A percentile compares a stretch with the other conserved stretches of the same genome.
Conservation (phyloP, 495 filamentous ascomycete genomes). For the Aspergillus leporis region DNA sequence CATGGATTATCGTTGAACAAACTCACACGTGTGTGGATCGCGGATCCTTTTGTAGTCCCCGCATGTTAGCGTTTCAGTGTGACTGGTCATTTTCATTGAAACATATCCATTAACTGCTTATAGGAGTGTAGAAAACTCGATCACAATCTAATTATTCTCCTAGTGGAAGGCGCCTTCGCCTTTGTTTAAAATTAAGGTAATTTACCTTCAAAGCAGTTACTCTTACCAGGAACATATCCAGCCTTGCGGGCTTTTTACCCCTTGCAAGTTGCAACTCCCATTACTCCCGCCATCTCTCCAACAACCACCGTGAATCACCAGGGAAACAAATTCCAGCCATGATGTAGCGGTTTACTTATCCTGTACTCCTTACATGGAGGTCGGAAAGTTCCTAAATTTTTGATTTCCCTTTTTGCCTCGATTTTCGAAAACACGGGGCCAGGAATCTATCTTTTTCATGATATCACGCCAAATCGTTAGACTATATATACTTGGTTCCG, state of each 20-base stretch:
- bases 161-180: not conserved
- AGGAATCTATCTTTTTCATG: not conserved
- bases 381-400: not conserved
- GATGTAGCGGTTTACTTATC: not conserved
- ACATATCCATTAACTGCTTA: not conserved
- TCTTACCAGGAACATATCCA: not conserved
- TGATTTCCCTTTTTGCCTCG: not conserved
- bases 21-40: slow-evolving; percentile 9
- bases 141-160: not conserved
- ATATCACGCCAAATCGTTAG: not conserved
- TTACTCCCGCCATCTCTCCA: not conserved
- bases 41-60: not conserved
- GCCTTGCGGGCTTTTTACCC: not conserved
- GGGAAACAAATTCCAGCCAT: slow-evolving; percentile 1
- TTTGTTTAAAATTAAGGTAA: not conserved
- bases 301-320: not conserved
- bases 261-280: not conserved
- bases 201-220: not conserved
- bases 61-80: not conserved
- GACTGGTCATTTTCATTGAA: slow-evolving; percentile 8
- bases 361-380: not conserved
- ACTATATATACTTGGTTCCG: not conserved
- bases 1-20: not conserved
- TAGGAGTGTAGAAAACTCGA: not conserved
- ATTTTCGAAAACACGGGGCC: not conserved